Percentiles rank a stretch among this genome's conserved stretches.
These are phyloP conservation scores for Beauveria sp. DNA, from an alignment of 2,329 filamentous ascomycete species.

Conservation along the genomic window DNA sequence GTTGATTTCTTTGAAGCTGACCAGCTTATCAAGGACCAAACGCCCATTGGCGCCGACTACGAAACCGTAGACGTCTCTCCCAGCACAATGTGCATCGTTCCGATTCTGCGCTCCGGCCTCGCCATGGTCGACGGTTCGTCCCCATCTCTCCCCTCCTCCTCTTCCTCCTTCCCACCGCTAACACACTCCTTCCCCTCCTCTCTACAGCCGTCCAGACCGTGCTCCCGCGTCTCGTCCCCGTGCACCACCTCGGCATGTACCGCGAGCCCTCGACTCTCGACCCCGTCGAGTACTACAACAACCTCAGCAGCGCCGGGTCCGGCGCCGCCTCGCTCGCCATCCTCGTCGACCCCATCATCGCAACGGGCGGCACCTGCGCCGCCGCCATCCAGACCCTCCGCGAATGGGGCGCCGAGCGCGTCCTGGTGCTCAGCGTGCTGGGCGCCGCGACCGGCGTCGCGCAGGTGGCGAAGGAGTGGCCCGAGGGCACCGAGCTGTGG, in stretches of 20 bases:
- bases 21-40: conserved; percentile 52
- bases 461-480: conserved; percentile 59
- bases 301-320: conserved; percentile 47
- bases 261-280: conserved; percentile 80
- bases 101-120: conserved; percentile 85
- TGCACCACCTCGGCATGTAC: conserved; percentile 93
- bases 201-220: conserved; percentile 65
- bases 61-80: conserved; percentile 56
- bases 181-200: not conserved
- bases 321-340: conserved; percentile 58
- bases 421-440: conserved; percentile 70
- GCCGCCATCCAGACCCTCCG: conserved; percentile 83
- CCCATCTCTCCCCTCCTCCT: not conserved
- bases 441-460: conserved; percentile 63
- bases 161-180: not conserved
- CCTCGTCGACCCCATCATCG: conserved; percentile 85
- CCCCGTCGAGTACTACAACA: conserved; percentile 97
- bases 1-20: not conserved
- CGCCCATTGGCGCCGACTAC: conserved; percentile 72
- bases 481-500: conserved; percentile 71
- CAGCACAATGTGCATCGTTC: conserved; percentile 68
- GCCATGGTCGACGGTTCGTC: conserved; percentile 75
- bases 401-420: conserved; percentile 83
- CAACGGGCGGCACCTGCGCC: conserved; percentile 81
- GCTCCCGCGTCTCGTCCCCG: conserved; percentile 69